Conservation (phyloP, 2,329 filamentous ascomycete species). For the Colletotrichum sp. region DNA sequence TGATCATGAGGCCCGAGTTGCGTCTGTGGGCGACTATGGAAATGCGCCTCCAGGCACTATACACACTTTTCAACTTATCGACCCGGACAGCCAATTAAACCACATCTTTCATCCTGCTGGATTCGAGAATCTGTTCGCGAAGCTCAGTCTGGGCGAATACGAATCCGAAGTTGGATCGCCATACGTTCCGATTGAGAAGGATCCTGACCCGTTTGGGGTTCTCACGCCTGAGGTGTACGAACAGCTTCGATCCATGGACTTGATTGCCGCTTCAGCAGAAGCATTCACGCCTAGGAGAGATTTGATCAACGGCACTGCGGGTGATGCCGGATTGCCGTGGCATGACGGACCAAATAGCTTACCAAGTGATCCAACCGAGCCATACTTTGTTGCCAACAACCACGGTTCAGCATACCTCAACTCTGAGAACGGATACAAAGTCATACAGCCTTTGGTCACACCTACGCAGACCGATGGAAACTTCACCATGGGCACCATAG, state of each 20-base stretch:
- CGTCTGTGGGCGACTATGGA: constrained; percentile 48
- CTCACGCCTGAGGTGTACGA: constrained; percentile 35
- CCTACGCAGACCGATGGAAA: constrained; percentile 40
- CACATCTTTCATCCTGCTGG: constrained; percentile 50
- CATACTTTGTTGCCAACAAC: constrained; percentile 49
- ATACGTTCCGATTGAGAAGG: background rate
- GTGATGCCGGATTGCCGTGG: constrained; percentile 34
- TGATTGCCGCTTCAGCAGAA: background rate
- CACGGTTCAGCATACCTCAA: constrained; percentile 50
- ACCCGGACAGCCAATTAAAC: constrained; percentile 50
- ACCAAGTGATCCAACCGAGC: constrained; percentile 30
- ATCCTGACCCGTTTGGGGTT: background rate
- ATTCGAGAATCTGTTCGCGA: constrained; percentile 47
- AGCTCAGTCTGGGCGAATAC: constrained; percentile 32
- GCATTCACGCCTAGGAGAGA: constrained; percentile 46
- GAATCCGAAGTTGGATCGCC: constrained; percentile 1
- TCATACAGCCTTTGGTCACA: constrained; percentile 49
- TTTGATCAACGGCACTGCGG: constrained; percentile 43
- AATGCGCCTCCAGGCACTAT: constrained; percentile 48
- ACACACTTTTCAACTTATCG: constrained; percentile 52
- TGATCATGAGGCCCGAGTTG: constrained; percentile 38
- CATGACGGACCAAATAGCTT: constrained; percentile 40
- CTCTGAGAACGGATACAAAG: constrained; percentile 40
- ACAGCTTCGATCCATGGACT: background rate
- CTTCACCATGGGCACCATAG: constrained; percentile 50